These are phyloP conservation scores for Chaetomium olivaceum DNA, from an alignment of 2,329 filamentous ascomycete genomes.

Conservation along the genomic window DNA sequence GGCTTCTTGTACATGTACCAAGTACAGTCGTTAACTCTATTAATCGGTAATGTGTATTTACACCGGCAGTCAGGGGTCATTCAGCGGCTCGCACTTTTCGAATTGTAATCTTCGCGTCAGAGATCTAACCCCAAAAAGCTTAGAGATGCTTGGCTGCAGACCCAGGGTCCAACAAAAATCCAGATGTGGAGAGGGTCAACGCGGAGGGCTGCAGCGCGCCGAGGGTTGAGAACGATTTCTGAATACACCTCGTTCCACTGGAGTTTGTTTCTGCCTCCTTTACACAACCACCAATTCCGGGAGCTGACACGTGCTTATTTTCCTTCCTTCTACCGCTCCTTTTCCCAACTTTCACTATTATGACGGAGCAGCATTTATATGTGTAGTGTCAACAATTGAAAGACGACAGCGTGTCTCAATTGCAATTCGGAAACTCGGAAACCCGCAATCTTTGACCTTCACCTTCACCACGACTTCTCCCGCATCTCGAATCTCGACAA, in stretches of 20 bases:
- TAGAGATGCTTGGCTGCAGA: background rate
- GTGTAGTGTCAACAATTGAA: background rate
- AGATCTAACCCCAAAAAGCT: background rate
- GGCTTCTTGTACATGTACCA: no score
- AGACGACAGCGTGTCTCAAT: background rate
- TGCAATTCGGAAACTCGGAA: background rate
- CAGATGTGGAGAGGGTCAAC: background rate
- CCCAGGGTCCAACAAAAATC: slow-evolving; percentile 2
- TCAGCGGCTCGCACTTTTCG: no score
- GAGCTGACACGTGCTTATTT: background rate
- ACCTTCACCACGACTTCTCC: background rate
- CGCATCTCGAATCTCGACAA: background rate
- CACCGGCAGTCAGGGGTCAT: no score
- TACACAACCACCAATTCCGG: background rate
- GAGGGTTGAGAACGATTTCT: background rate
- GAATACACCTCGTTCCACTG: background rate
- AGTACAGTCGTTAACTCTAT: no score
- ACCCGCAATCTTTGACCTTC: background rate
- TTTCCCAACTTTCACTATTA: background rate
- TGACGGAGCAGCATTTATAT: background rate
- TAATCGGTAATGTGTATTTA: no score
- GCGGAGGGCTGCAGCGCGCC: background rate
- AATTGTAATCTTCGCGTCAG: background rate
- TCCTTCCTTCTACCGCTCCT: background rate
- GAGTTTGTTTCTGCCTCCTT: background rate